These are phyloP conservation scores for Trichoderma virens DNA, from an alignment of 495 filamentous ascomycete genomes.

Conservation along the genomic window DNA sequence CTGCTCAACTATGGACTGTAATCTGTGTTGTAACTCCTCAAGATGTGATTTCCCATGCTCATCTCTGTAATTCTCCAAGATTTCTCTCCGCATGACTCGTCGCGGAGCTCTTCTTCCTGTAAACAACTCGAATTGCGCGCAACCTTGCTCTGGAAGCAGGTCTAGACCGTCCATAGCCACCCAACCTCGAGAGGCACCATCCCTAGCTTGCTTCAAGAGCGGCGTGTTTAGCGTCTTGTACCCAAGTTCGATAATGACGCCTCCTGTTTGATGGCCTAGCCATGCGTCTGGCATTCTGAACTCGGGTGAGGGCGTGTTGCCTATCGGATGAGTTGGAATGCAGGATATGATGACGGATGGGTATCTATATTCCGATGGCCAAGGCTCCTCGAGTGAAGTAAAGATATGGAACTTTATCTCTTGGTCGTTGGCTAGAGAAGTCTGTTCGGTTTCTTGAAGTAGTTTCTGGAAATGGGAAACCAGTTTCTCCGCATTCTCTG, in stretches of 20 bases:
- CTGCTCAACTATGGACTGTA: slow-evolving; percentile 25
- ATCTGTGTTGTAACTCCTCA: slow-evolving; percentile 23
- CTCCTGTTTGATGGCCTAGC: slow-evolving; percentile 62
- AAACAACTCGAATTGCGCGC: slow-evolving; percentile 71
- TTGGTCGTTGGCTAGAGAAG: slow-evolving; percentile 19
- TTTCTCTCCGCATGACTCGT: slow-evolving; percentile 59
- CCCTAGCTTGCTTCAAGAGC: slow-evolving; percentile 53
- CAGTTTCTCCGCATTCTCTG: slow-evolving; percentile 52
- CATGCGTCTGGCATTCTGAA: slow-evolving; percentile 61
- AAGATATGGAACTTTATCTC: slow-evolving; percentile 51
- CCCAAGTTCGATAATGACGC: slow-evolving; percentile 63
- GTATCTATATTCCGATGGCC: slow-evolving; percentile 50
- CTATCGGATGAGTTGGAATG: slow-evolving; percentile 58
- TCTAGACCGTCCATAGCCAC: slow-evolving; percentile 65
- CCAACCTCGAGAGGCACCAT: slow-evolving; percentile 56
- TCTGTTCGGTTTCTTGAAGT: slow-evolving; percentile 17
- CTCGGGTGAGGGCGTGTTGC: slow-evolving; percentile 51
- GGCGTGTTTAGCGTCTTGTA: slow-evolving; percentile 63
- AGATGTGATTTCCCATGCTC: slow-evolving; percentile 25
- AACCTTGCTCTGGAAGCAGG: slow-evolving; percentile 66
- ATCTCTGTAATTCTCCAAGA: slow-evolving; percentile 43
- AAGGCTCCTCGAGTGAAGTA: slow-evolving; percentile 45
- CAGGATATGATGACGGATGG: slow-evolving; percentile 65
- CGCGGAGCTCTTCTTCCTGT: slow-evolving; percentile 65
- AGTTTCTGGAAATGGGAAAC: slow-evolving; percentile 54